Evolutionary conservation across 164 flowering plant species (phyloP).

Genomic region (Nymphaea thermarum): DNA sequence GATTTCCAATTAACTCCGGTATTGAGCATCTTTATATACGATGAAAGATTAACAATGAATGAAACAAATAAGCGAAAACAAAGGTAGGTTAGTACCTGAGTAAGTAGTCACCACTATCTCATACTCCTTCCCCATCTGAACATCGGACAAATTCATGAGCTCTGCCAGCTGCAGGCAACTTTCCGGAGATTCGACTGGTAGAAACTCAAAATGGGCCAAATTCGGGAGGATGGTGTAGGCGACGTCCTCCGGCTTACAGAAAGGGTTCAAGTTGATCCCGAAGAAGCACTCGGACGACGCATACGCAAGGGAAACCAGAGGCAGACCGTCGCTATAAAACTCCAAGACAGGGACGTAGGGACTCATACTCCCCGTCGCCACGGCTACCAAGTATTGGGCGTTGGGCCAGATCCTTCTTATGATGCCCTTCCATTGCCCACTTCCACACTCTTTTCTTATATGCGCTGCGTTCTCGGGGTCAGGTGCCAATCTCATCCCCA

Average conservation of each 20-base stretch:
- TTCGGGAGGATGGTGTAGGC: constrained; percentile 73
- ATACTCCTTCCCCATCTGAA: constrained; percentile 54
- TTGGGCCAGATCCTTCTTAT: constrained; percentile 69
- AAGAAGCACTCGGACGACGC: constrained; percentile 78
- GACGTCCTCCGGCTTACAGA: constrained; percentile 50
- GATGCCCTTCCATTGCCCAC: constrained; percentile 49
- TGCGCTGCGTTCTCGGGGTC: constrained; percentile 39
- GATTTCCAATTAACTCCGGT: too few relatives aligned
- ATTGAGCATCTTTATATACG: too few relatives aligned
- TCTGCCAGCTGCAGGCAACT: constrained; percentile 13
- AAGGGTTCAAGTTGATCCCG: constrained; percentile 56
- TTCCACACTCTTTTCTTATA: constrained; percentile 31
- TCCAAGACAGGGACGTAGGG: constrained; percentile 67
- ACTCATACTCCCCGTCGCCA: constrained; percentile 79
- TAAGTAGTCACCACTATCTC: constrained; percentile 65
- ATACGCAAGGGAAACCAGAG: constrained; percentile 60
- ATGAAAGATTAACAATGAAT: not conserved
- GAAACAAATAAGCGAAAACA: not conserved
- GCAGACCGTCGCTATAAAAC: constrained; percentile 52
- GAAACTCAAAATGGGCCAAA: constrained; percentile 70
- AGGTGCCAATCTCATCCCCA: constrained; percentile 20
- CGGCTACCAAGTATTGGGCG: constrained; percentile 65
- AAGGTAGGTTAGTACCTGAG: constrained; percentile 27
- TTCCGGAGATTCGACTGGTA: constrained; percentile 28
- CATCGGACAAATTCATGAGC: constrained; percentile 43